Conservation (phyloP, 805 yeast species). For the Isabelozyma rhagii region DNA sequence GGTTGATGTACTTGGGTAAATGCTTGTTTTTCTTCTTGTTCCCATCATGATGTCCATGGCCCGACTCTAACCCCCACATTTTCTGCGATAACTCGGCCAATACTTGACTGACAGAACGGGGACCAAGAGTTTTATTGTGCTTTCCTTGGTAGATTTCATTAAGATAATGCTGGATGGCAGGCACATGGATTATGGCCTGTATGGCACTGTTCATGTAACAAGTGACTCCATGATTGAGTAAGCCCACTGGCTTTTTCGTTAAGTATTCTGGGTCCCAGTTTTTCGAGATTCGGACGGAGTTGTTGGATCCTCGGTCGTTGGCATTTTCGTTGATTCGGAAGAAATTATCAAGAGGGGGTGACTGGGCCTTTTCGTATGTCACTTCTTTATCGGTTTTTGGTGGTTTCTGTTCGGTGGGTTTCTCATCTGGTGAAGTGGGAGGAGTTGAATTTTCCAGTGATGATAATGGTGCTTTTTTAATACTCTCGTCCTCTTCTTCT, state of each 20-base stretch:
- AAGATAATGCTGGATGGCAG: constrained; percentile 84
- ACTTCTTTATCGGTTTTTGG: not conserved
- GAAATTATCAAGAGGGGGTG: constrained; percentile 24
- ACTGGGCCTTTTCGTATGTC: not conserved
- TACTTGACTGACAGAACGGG: constrained; percentile 59
- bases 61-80: constrained; percentile 55
- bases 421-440: constrained; percentile 34
- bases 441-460: constrained; percentile 16
- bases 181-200: constrained; percentile 85
- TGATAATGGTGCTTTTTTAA: not conserved
- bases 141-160: constrained; percentile 59
- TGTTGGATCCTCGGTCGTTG: constrained; percentile 63
- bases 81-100: constrained; percentile 65
- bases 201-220: constrained; percentile 96
- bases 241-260: constrained; percentile 62
- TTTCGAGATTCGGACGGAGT: constrained; percentile 57
- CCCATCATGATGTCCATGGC: constrained; percentile 32
- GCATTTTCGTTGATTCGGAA: constrained; percentile 56
- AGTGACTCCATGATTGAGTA: constrained; percentile 89
- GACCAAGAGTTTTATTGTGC: constrained; percentile 42
- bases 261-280: constrained; percentile 61
- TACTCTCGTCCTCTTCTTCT: not conserved
- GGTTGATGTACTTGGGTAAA: constrained; percentile 56
- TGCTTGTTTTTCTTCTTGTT: constrained; percentile 11
- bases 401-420: constrained; percentile 1